These are phyloP conservation scores for Pseudotsuga menziesii DNA, from an alignment of 75 land plant species.

Conservation along the genomic window DNA sequence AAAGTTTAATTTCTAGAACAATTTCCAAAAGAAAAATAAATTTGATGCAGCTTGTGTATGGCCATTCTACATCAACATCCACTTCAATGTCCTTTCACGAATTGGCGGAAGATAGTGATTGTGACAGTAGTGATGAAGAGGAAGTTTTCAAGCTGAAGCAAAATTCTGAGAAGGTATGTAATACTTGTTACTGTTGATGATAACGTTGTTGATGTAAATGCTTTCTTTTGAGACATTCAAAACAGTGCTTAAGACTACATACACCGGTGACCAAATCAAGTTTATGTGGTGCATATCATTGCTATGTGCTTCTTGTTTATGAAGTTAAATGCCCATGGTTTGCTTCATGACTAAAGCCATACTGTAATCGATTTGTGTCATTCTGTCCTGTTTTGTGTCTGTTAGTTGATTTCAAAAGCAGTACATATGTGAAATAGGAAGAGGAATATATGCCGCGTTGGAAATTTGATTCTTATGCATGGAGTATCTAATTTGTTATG, in stretches of 20 bases:
- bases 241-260: not conserved
- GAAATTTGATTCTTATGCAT: not conserved
- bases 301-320: not conserved
- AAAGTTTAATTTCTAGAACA: slow-evolving; percentile 49
- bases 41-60: slow-evolving; percentile 93
- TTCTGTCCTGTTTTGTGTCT: not conserved
- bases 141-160: slow-evolving; percentile 82
- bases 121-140: slow-evolving; percentile 73
- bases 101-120: slow-evolving; percentile 34
- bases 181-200: not conserved
- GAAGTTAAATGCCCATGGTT: not conserved
- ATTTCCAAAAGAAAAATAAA: slow-evolving; percentile 33
- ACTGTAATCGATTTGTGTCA: not conserved
- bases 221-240: not conserved
- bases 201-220: not conserved
- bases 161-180: slow-evolving; percentile 47
- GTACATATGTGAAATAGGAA: not conserved
- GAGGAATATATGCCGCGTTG: not conserved
- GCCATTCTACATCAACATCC: slow-evolving; percentile 31
- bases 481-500: not conserved
- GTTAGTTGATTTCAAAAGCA: not conserved
- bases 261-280: not conserved
- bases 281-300: not conserved
- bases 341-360: not conserved
- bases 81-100: slow-evolving; percentile 13